A percentile compares a stretch with the other conserved stretches of the same genome.
phyloP scores from a whole-genome alignment of 495 filamentous ascomycete species.

The Penicillium egyptiacum region DNA sequence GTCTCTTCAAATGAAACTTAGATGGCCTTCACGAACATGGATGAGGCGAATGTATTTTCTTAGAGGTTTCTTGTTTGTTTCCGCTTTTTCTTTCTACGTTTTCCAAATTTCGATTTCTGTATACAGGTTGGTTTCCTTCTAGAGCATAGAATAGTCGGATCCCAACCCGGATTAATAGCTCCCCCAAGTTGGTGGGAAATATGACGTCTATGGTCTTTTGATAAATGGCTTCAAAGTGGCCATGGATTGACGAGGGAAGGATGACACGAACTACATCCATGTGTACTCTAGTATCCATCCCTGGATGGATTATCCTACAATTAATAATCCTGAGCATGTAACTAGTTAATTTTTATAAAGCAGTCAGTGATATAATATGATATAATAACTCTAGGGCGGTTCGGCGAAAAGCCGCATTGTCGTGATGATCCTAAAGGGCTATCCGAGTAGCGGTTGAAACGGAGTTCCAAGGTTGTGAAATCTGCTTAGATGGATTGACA shows the following conservation, averaged over 20 bases:
- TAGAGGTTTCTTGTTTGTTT: constrained; percentile 12
- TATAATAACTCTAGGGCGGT: too few species aligned
- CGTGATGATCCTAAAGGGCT: too few species aligned
- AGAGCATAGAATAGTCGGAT: background rate
- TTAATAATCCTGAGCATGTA: too few species aligned
- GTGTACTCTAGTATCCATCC: too few species aligned
- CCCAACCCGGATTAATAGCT: background rate
- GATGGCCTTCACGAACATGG: constrained; percentile 31
- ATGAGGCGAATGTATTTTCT: constrained; percentile 33
- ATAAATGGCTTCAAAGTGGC: too few species aligned
- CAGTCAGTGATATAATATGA: too few species aligned
- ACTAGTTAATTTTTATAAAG: too few species aligned
- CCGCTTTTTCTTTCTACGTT: background rate
- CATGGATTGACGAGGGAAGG: too few species aligned
- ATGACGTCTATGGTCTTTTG: too few species aligned
- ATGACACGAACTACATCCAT: too few species aligned
- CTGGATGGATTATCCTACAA: too few species aligned
- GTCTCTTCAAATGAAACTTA: constrained; percentile 21
- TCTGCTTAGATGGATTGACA: background rate
- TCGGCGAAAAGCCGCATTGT: too few species aligned
- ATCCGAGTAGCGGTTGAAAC: background rate
- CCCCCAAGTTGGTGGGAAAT: background rate
- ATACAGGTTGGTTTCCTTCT: constrained; percentile 8
- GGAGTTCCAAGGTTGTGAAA: background rate
- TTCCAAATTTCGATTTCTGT: constrained; percentile 4